Base-by-base conservation (phyloP, 352 stramenopile genomes). In the Pythium oligandrum region DNA sequence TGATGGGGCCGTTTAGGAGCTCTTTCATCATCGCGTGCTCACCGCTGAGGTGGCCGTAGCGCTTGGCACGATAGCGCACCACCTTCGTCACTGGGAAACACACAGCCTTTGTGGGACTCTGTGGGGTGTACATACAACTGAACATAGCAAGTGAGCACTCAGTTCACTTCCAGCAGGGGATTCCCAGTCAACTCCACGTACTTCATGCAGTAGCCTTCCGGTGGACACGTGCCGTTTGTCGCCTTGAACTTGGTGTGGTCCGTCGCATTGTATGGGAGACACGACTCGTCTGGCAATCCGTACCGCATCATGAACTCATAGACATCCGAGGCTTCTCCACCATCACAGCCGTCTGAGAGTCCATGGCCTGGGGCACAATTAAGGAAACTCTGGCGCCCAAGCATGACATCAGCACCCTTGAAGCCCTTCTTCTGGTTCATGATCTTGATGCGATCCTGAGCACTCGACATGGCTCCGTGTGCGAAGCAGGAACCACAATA, bases 401-500 rank as follows among this genome's bases (percentile, higher is more conserved):
- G 73, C 79, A 90, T 90, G 11, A 91, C 75, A 49, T 93, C 83
- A 6, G 78, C 70, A 7, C 77, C 73, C 3, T 58, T 73, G 51
- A 66, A 90, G n/a, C 78, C 63, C 39, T 64, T 71, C 42, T 71
- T 72, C 51, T 79, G 71, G 66, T 87, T 85, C 34, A 82, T 53
- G 49, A 93, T 91, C 76, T 93, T 93, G 63, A 93, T 90, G 30
- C 83, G 79, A 40, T 93, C 83, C 39, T 90, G 76, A 10, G 77
- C 76, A 10, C 74, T 88, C 12, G 78, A 87, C 64, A 90, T 81
- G 31, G 80, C 73, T 32, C 79, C 74, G 49, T 94, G 86, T 0
- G 77, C 82, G 48, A 76, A 95, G 63, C 84, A 95, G 37, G 84
- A 92, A 36, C 86, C 86, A 55, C 88, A 96, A 64, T 94, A 96